A percentile compares a stretch with the other conserved stretches of the same genome.
These are phyloP conservation scores for Mediolabrus comicus DNA, from an alignment of 108 stramenopile species.

Conservation along the genomic window DNA sequence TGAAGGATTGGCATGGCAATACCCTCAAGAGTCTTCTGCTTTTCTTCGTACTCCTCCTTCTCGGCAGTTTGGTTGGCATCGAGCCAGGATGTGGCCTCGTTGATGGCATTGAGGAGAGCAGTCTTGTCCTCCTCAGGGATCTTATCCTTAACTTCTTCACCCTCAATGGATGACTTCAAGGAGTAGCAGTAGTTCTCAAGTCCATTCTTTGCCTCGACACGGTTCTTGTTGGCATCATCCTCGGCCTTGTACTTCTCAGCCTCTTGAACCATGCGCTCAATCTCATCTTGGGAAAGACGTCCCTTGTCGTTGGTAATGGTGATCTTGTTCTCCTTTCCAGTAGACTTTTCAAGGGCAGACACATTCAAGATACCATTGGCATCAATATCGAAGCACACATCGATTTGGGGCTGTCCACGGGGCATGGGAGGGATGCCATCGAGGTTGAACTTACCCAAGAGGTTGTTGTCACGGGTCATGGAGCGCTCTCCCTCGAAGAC, in stretches of 20 bases:
- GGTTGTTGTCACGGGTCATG: constrained; percentile 99
- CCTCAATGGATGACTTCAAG: constrained; percentile 88
- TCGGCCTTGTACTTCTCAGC: constrained; percentile 98
- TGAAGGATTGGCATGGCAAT: constrained; percentile 93
- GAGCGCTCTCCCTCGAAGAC: constrained; percentile 99
- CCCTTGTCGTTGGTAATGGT: constrained; percentile 99
- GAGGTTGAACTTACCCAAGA: constrained; percentile 99
- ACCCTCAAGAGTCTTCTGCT: constrained; percentile 95
- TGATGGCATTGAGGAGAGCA: constrained; percentile 78
- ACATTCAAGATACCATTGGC: constrained; percentile 91
- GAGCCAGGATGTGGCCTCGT: constrained; percentile 93
- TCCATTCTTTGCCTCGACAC: constrained; percentile 95
- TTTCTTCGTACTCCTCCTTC: constrained; percentile 98
- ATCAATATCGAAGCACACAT: constrained; percentile 98
- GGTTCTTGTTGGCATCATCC: constrained; percentile 94
- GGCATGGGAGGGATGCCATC: constrained; percentile 99
- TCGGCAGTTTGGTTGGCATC: constrained; percentile 92
- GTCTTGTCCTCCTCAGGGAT: constrained; percentile 83
- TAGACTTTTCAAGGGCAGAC: constrained; percentile 97
- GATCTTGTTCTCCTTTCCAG: constrained; percentile 99
- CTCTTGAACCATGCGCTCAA: constrained; percentile 98
- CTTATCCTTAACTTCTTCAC: constrained; percentile 87
- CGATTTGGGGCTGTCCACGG: constrained; percentile 99
- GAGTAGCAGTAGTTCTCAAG: constrained; percentile 98
- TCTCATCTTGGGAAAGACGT: constrained; percentile 97